Base-by-base conservation (phyloP, 2,329 filamentous ascomycete genomes). In the Colletotrichum sp. region DNA sequence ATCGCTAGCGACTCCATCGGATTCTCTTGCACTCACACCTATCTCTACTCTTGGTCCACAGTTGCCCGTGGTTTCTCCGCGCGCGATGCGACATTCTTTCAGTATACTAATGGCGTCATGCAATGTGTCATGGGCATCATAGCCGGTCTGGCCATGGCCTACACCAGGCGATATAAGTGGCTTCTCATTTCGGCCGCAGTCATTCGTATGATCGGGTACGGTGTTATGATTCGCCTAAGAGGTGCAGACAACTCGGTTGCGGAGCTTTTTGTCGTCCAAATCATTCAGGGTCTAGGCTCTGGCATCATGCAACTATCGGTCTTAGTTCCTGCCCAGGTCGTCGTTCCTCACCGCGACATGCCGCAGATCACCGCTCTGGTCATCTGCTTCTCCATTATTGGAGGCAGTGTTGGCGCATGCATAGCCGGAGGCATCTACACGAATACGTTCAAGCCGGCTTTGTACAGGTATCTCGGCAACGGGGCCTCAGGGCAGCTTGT, bases 21-120 rank as follows among this genome's bases (percentile, higher is more conserved):
- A 7, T 83, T 80, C 52, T 82, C 80, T 43, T 77, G 78, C 79
- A 82, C 83, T 80, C 83, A 84, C 77, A 84, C 82, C 24, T 88
- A 86, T 75, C 86, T 87, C n/a, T 83, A 84, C 36, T 88, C 86
- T 0, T 86, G 84, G 18, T 77, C 88, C 1, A 80, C 86, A 21
- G 81, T 87, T 2, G 81, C 88, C 13, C 75, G 82, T 14, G 81
- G 78, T 48, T 78, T 82, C n/a, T 74, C 66, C 28, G 77, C 82
- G 9, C 68, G 79, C 1, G 65, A 83, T 9, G 80, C 82, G 4
- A 79, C 78, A 34, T 84, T 83, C 59, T 80, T 85, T 24, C 75
- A 74, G 18, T 82, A 83, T 68, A 83, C 81, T n/a, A 84, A 83
- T 77, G 81, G 79, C 12, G 79, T 87, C 4, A 86, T 87, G 10